Conservation (phyloP, 78 protist species). For the Cyanophora paradoxa region DNA sequence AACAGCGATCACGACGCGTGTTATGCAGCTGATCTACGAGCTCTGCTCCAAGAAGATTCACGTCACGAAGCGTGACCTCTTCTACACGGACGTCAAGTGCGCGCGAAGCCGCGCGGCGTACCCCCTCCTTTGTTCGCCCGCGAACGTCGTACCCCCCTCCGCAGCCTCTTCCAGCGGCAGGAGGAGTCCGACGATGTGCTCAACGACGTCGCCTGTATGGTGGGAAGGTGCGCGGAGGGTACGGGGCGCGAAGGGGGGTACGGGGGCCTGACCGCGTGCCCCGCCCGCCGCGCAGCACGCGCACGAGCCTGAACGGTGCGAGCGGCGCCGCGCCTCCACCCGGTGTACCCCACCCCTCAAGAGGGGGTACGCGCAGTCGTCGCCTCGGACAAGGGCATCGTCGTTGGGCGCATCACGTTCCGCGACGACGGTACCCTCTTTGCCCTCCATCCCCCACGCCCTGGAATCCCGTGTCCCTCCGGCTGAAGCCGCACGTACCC, state of each 20-base stretch:
- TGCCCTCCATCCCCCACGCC: no score
- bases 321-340: background rate
- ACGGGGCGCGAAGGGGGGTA: no score
- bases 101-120: no score
- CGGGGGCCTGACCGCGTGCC: no score
- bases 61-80: constrained; percentile 65
- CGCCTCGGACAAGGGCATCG: constrained; percentile 61
- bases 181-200: constrained; percentile 42
- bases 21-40: constrained; percentile 50
- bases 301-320: constrained; percentile 42
- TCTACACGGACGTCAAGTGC: constrained; percentile 67
- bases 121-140: no score
- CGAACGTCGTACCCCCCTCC: no score
- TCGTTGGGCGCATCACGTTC: constrained; percentile 42
- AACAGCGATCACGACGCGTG: constrained; percentile 54
- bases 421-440: constrained; percentile 39
- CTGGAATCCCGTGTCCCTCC: no score
- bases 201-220: constrained; percentile 61
- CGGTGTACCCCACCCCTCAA: background rate
- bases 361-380: constrained; percentile 10
- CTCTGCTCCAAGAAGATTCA: constrained; percentile 49
- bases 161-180: constrained; percentile 56
- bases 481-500: no score
- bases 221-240: no score
- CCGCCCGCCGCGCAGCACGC: no score